Evolutionary conservation across 2,329 filamentous ascomycete genomes (phyloP).

Genomic region (Colletotrichum phormii): DNA sequence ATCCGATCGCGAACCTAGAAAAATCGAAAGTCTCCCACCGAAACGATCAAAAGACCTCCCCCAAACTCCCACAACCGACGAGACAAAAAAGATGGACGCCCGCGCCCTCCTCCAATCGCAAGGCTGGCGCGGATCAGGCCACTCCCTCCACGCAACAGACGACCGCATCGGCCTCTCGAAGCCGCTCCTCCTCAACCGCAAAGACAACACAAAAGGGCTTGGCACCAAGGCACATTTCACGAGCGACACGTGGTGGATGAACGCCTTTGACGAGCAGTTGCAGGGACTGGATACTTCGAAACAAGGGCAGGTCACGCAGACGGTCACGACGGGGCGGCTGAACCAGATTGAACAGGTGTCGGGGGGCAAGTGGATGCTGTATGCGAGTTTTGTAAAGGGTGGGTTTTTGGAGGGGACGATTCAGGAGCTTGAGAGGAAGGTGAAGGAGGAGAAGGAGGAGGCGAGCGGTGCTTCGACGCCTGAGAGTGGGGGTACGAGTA

Average conservation of each 20-base stretch:
- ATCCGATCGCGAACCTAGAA: neutral
- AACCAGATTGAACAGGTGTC: slow-evolving; percentile 66
- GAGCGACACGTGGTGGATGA: slow-evolving; percentile 95
- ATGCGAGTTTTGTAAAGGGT: slow-evolving; percentile 87
- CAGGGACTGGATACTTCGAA: slow-evolving; percentile 78
- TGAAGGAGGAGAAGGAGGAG: slow-evolving; percentile 32
- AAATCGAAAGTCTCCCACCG: neutral
- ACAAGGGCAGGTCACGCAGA: slow-evolving; percentile 67
- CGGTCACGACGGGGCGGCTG: slow-evolving; percentile 64
- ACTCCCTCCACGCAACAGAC: slow-evolving; percentile 83
- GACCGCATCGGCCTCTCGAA: slow-evolving; percentile 82
- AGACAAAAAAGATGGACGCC: slow-evolving; percentile 75
- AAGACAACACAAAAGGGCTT: slow-evolving; percentile 83
- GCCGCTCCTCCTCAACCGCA: slow-evolving; percentile 85
- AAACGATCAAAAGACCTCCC: neutral
- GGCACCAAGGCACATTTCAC: slow-evolving; percentile 78
- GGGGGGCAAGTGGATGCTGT: slow-evolving; percentile 73
- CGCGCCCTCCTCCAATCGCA: slow-evolving; percentile 84
- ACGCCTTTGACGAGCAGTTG: slow-evolving; percentile 91
- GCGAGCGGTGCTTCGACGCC: slow-evolving; percentile 34
- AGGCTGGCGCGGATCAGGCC: slow-evolving; percentile 90
- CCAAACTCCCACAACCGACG: neutral
- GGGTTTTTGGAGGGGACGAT: slow-evolving; percentile 81
- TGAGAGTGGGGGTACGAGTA: slow-evolving; percentile 36
- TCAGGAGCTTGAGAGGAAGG: slow-evolving; percentile 40